These are phyloP conservation scores for Clarireedia paspali DNA, from an alignment of 2,329 filamentous ascomycete species.

Conservation along the genomic window DNA sequence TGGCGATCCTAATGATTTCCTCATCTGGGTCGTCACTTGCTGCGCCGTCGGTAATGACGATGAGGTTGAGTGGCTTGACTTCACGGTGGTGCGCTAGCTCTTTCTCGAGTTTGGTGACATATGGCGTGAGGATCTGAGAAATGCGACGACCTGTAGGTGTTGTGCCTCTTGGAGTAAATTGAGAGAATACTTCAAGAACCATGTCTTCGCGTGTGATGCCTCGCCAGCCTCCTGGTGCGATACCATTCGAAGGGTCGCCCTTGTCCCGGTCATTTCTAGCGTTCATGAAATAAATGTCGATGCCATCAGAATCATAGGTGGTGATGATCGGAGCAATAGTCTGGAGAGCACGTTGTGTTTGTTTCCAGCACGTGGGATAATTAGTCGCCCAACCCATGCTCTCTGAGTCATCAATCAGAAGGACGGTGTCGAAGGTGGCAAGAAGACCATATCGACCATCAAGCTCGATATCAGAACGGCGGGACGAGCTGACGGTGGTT, in stretches of 20 bases:
- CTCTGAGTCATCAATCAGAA: conserved; percentile 86
- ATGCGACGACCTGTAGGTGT: conserved; percentile 73
- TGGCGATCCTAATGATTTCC: conserved; percentile 59
- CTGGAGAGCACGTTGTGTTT: conserved; percentile 62
- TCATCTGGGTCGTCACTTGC: conserved; percentile 72
- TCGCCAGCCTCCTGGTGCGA: conserved; percentile 48
- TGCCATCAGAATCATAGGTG: conserved; percentile 69
- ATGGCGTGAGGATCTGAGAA: conserved; percentile 63
- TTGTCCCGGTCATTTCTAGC: conserved; percentile 36
- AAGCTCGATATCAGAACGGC: too few relatives aligned
- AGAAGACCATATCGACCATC: conserved; percentile 62
- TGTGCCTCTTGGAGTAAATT: conserved; percentile 52
- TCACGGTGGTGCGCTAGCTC: conserved; percentile 29
- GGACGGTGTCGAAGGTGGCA: conserved; percentile 72
- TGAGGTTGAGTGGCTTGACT: conserved; percentile 79
- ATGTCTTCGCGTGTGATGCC: conserved; percentile 50
- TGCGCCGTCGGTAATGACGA: conserved; percentile 84
- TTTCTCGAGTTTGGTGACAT: conserved; percentile 50
- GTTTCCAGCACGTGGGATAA: conserved; percentile 53
- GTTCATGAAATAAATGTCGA: conserved; percentile 91
- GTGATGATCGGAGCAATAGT: conserved; percentile 79
- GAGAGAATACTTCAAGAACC: conserved; percentile 64
- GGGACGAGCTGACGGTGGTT: neutral
- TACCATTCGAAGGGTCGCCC: conserved; percentile 29
- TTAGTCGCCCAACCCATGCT: conserved; percentile 55